Evolutionary conservation across 208 protist genomes (phyloP), one percentile per base, ranked within the genome.

Genomic region (Acanthamoeba sp.): DNA sequence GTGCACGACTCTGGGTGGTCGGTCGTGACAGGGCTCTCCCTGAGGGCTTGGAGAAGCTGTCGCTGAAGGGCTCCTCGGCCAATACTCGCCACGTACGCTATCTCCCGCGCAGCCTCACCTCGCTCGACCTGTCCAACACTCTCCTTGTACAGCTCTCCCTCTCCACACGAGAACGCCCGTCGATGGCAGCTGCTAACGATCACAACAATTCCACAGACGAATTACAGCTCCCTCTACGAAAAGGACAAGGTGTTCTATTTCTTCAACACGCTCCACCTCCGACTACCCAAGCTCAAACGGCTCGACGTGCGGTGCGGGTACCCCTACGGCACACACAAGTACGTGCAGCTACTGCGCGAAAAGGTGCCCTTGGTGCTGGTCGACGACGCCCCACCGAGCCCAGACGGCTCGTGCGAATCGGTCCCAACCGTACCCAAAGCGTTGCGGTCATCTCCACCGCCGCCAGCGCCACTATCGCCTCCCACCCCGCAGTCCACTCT

Each of bases 281-380:
- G 62, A 20, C 29, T 69, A 0, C 62, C 62, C 29, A 10, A 20
- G 22, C 62, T 69, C 22, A 20, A 27, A 9, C 9, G 9, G 62
- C 62, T 69, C 10, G 62, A 69, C 7, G n/a, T 69, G 62, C 1
- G 62, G 22, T 69, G 62, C 29, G 62, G 62, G n/a, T 69, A 69
- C 62, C 62, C 62, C 62, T 69, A 69, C 10, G 62, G 62, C 62
- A 69, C 62, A 7, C 62, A 34, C 62, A 69, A 69, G 62, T 69
- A 14, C 29, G 62, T 9, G 9, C 29, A 27, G 62, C 7, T 69
- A 9, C 62, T 69, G 7, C 62, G 62, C 62, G 62, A 69, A 9
- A 69, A 69, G 29, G 62, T 69, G 22, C 62, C 62, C 29, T 34
- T 9, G 62, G n/a, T 69, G 14, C 22, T 69, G 18, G 9, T 69